These are phyloP conservation scores for Xylaria digitata DNA, from an alignment of 2,329 filamentous ascomycete species.

Conservation along the genomic window DNA sequence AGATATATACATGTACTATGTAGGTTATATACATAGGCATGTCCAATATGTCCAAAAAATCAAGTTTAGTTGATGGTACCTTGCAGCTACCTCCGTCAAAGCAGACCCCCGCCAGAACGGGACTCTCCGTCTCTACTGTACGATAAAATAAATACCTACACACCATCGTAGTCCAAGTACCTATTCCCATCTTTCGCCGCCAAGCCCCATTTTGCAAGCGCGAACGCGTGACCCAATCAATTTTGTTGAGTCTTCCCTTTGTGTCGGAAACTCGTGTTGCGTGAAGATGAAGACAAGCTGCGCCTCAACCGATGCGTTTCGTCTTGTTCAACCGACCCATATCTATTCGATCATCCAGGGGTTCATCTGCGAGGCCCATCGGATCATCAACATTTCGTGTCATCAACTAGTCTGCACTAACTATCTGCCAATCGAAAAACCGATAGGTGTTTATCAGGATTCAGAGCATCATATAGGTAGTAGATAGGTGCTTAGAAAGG, in stretches of 20 bases:
- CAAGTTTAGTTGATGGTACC: constrained; percentile 2
- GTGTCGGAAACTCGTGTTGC: constrained; percentile 15
- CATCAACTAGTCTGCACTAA: no score
- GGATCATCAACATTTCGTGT: background rate
- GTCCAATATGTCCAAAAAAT: background rate
- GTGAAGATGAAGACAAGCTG: constrained; percentile 18
- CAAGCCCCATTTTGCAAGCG: constrained; percentile 5
- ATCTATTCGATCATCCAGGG: constrained; percentile 26
- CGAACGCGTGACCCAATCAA: constrained; percentile 22
- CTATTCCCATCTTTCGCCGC: background rate
- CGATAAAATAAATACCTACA: background rate
- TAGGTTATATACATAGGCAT: background rate
- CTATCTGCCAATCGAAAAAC: background rate
- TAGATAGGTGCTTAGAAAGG: background rate
- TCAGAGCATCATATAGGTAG: background rate
- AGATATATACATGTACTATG: no score
- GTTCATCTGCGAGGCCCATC: background rate
- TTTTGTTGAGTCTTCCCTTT: constrained; percentile 22
- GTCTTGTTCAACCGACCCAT: constrained; percentile 19
- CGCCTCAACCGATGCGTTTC: constrained; percentile 35
- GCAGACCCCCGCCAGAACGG: constrained; percentile 6
- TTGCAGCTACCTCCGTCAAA: constrained; percentile 1
- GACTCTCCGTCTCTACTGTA: constrained; percentile 12
- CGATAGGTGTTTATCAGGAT: background rate
- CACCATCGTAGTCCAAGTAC: no score